phyloP scores from a whole-genome alignment of 352 stramenopile species.

The Blastocystis sp. region DNA sequence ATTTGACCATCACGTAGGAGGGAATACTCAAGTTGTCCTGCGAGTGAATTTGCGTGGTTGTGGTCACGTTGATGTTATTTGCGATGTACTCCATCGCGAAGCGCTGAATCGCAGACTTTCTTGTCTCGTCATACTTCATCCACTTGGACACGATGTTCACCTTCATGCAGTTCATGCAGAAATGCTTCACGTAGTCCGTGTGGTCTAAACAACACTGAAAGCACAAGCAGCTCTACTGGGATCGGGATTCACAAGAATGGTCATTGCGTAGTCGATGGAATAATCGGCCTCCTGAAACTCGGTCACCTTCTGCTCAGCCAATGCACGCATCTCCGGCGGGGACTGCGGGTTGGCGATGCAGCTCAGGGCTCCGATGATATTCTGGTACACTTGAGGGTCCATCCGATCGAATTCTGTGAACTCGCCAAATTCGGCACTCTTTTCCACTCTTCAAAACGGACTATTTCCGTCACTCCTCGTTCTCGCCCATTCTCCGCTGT shows the following conservation, averaged over 20 bases:
- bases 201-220: conserved; percentile 35
- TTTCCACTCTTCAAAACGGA: not conserved
- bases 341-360: not conserved
- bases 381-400: conserved; percentile 38
- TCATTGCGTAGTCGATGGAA: conserved; percentile 31
- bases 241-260: conserved; percentile 10
- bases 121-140: not conserved
- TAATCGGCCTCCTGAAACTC: conserved; percentile 26
- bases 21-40: not conserved
- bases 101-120: conserved; percentile 13
- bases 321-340: conserved; percentile 2
- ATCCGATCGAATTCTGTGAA: conserved; percentile 19
- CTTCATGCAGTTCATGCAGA: conserved; percentile 56
- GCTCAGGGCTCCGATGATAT: conserved; percentile 27
- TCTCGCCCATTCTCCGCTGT: not conserved
- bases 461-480: not conserved
- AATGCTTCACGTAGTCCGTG: conserved; percentile 17
- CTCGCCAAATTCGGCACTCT: not conserved
- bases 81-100: conserved; percentile 28
- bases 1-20: conserved; percentile 24
- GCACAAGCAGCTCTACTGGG: not conserved
- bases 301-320: conserved; percentile 11
- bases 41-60: not conserved
- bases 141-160: conserved; percentile 49
- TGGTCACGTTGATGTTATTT: conserved; percentile 15